Percentiles rank a stretch among this genome's conserved stretches.
These are phyloP conservation scores for Lipomyces sp. DNA, from an alignment of 805 yeast species.

Conservation along the genomic window DNA sequence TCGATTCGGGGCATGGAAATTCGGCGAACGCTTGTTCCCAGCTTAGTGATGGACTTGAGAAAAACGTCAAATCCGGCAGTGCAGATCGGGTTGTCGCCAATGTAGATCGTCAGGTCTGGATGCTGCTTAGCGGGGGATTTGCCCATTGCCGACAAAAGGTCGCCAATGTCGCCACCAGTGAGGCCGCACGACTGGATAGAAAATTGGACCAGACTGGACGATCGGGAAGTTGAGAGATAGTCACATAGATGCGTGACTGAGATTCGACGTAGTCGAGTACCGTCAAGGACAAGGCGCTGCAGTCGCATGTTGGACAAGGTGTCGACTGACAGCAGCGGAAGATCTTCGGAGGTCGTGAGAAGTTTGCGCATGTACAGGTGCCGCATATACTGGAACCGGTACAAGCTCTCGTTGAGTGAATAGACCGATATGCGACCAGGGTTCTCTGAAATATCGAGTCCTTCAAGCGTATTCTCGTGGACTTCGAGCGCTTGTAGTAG, in stretches of 20 bases:
- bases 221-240: slow-evolving; percentile 21
- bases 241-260: slow-evolving; percentile 33
- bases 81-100: slow-evolving; percentile 38
- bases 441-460: slow-evolving; percentile 39
- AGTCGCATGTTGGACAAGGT: slow-evolving; percentile 35
- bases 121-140: slow-evolving; percentile 22
- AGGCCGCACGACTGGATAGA: slow-evolving; percentile 40
- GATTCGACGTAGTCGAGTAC: slow-evolving; percentile 30
- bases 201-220: slow-evolving; percentile 29
- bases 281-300: slow-evolving; percentile 36
- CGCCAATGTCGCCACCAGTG: slow-evolving; percentile 32
- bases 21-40: slow-evolving; percentile 22
- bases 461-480: slow-evolving; percentile 37
- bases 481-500: slow-evolving; percentile 38
- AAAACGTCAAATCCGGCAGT: slow-evolving; percentile 28
- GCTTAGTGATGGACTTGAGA: slow-evolving; percentile 10
- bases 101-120: slow-evolving; percentile 28
- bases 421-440: slow-evolving; percentile 38
- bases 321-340: slow-evolving; percentile 33
- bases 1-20: slow-evolving; percentile 38
- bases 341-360: slow-evolving; percentile 33
- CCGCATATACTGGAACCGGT: slow-evolving; percentile 33
- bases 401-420: slow-evolving; percentile 35
- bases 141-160: slow-evolving; percentile 33
- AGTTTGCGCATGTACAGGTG: slow-evolving; percentile 29